These are phyloP conservation scores for Mercurialis annua DNA, from an alignment of 345 rosid genomes.

Conservation along the genomic window DNA sequence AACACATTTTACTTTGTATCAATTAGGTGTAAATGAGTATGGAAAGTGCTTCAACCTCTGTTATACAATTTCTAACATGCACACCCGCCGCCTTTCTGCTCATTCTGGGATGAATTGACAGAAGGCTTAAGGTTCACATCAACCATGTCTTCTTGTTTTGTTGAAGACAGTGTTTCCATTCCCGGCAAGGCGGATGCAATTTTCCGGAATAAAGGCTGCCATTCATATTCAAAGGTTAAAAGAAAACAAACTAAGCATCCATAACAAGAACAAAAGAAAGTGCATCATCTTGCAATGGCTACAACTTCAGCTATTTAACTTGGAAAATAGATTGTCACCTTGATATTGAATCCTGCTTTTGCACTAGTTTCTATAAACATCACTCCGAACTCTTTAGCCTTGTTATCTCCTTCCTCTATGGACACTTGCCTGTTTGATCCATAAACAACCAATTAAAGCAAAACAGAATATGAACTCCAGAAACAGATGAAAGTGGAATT, in stretches of 20 bases:
- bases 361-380: conserved; percentile 97
- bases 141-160: conserved; percentile 93
- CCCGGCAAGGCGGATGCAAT: conserved; percentile 95
- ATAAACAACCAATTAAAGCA: conserved; percentile 1
- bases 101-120: conserved; percentile 62
- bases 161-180: conserved; percentile 84
- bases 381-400: conserved; percentile 75
- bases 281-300: neutral
- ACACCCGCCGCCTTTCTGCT: conserved; percentile 85
- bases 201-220: conserved; percentile 90
- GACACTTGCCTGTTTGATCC: conserved; percentile 75
- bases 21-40: conserved; percentile 2
- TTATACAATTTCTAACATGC: conserved; percentile 45
- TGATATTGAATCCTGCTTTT: conserved; percentile 89
- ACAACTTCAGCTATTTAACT: neutral
- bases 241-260: neutral
- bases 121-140: conserved; percentile 85
- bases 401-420: conserved; percentile 88
- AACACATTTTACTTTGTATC: neutral
- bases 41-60: neutral
- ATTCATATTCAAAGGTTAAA: conserved; percentile 10
- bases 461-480: neutral
- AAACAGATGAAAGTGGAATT: neutral
- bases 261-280: neutral
- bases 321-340: conserved; percentile 39